Evolutionary conservation across 192 early-diverging fungal species (phyloP).

Genomic region (Rhizophagus prolifer): DNA sequence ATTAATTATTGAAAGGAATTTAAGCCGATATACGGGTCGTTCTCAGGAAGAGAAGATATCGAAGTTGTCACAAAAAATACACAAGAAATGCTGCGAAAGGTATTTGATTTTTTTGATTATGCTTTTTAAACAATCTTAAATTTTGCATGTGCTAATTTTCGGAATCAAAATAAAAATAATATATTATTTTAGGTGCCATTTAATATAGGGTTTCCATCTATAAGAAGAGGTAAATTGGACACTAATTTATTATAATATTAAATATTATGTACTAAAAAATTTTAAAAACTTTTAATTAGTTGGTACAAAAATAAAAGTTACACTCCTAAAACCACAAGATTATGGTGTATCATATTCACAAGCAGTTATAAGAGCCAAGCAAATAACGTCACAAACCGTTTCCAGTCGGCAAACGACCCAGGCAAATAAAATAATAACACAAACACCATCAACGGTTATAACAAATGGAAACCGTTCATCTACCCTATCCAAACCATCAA

Average conservation of each 20-base stretch:
- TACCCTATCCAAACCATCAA: not conserved
- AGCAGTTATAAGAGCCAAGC: not conserved
- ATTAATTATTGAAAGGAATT: not conserved
- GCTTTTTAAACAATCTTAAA: not conserved
- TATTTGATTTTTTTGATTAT: not conserved
- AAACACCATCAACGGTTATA: not conserved
- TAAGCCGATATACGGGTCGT: constrained; percentile 5
- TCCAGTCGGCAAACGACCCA: not conserved
- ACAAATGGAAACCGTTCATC: not conserved
- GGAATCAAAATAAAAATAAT: not conserved
- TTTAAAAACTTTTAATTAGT: not conserved
- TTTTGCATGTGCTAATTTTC: not conserved
- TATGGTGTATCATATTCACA: not conserved
- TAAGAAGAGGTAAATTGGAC: not conserved
- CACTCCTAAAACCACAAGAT: not conserved
- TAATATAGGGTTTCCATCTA: not conserved
- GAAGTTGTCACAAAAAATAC: not conserved
- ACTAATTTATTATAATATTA: not conserved
- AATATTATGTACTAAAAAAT: not conserved
- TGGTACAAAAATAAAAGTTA: not conserved
- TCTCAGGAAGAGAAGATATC: not conserved
- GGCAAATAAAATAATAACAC: not conserved
- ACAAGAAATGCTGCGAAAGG: not conserved
- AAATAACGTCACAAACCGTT: not conserved
- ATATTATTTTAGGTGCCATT: not conserved